Conservation (phyloP, 2,329 filamentous ascomycete species). For the Colletotrichum camelliae region DNA sequence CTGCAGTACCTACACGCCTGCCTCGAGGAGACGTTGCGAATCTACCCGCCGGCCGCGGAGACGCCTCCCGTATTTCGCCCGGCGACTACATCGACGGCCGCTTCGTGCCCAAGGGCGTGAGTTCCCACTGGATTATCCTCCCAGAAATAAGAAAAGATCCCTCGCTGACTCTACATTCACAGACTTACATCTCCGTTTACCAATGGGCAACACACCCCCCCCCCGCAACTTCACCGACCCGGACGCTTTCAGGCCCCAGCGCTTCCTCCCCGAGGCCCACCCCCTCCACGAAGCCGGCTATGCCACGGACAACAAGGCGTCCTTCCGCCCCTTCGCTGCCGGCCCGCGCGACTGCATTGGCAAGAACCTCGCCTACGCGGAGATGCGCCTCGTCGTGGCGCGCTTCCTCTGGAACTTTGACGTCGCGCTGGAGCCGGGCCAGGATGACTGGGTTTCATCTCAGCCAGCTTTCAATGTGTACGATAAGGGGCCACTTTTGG, state of each 20-base stretch:
- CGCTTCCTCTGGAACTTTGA: neutral
- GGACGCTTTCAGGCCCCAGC: neutral
- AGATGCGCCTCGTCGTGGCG: neutral
- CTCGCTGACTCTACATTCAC: accelerated
- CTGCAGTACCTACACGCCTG: neutral
- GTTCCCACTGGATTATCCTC: neutral
- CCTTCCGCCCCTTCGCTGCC: neutral
- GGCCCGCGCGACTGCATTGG: neutral
- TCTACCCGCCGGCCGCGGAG: neutral
- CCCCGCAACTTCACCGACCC: neutral
- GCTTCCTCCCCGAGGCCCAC: neutral
- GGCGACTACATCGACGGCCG: neutral
- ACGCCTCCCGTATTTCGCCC: neutral
- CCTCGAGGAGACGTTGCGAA: neutral
- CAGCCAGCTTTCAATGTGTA: neutral
- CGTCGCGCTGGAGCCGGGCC: neutral
- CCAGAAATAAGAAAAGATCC: no score
- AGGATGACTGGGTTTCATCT: neutral
- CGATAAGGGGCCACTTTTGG: neutral
- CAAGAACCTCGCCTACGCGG: neutral
- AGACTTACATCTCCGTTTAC: neutral
- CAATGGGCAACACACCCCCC: neutral
- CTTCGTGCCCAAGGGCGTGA: neutral
- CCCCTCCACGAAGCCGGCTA: neutral
- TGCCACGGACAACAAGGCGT: neutral